Evolutionary conservation across 176 grass and related monocot genomes (phyloP), one percentile per base, ranked within the genome.

Genomic region (Eragrostis curvula): DNA sequence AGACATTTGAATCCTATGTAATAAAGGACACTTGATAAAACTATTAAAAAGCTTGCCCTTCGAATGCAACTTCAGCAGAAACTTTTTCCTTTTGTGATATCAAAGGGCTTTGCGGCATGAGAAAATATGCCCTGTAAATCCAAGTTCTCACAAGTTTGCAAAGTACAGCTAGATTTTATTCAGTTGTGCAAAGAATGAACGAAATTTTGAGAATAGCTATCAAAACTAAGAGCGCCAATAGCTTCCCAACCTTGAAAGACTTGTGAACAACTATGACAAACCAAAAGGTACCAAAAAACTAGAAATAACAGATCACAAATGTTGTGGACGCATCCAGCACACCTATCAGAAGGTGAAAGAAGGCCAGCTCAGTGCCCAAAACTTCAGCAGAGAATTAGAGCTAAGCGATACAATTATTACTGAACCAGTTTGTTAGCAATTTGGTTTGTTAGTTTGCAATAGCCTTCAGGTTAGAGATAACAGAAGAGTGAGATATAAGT

Each of bases 231-330:
- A 58, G 77, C 47, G 74, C 48, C 14, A 28, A 36, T 40, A 80
- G 15, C 69, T 80, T 49, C 43, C 28, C 16, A 81, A 44, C 50
- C 42, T 28, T 14, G 15, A 66, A 62, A 61, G 10, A 82, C 65
- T 77, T 36, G 13, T 44, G 15, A 75, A 61, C 12, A 52, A 43
- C 42, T 44, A 81, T 67, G 64, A 20, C 2, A 50, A 32, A 39
- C 2, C 9, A 77, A 77, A 69, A 47, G 40, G 24, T 23, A 12
- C 12, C 16, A 63, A 43, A 48, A 21, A 45, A 82, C 12, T 52
- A 21, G 0, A 21, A 53, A 68, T 15, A 36, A 32, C 36, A 46
- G 36, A n/a, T 13, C 42, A 60, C 21, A 17, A 36, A 45, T 45
- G 43, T 45, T 45, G 6, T 45, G 43, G 9, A 45, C 6, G 9